Conservation (phyloP, 306 rosid genomes). For the Vachellia collinsii region DNA sequence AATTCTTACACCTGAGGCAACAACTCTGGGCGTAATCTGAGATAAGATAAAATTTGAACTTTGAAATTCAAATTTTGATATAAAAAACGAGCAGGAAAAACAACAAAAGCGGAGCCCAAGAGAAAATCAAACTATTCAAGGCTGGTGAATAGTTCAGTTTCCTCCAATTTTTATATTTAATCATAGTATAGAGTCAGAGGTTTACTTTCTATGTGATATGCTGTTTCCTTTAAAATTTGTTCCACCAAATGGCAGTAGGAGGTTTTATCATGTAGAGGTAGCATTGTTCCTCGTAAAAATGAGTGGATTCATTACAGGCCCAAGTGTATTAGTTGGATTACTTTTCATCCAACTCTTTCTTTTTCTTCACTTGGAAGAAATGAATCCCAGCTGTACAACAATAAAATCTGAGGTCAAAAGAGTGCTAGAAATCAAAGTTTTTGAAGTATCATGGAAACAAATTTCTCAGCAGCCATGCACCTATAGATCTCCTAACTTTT, state of each 20-base stretch:
- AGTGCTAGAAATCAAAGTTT: not conserved
- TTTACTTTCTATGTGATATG: not conserved
- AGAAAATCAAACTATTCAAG: not conserved
- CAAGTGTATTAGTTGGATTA: not conserved
- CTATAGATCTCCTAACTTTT: not conserved
- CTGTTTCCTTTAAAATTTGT: not conserved
- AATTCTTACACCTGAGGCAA: not conserved
- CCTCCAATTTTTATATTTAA: not conserved
- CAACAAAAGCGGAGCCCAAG: not conserved
- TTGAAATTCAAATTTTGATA: not conserved
- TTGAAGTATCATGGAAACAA: not conserved
- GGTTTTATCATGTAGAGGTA: not conserved
- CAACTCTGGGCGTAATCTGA: not conserved
- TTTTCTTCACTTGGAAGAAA: not conserved
- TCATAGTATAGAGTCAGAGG: not conserved
- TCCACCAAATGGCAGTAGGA: not conserved
- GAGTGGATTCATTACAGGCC: not conserved
- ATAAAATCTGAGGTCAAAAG: not conserved
- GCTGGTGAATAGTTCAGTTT: not conserved
- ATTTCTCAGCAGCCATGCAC: not conserved
- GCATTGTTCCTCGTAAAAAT: not conserved
- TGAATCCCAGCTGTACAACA: slow-evolving; percentile 1
- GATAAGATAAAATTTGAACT: not conserved
- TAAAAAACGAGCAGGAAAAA: not conserved
- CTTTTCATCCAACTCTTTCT: not conserved